Evolutionary conservation across 2,329 filamentous ascomycete species (phyloP), one percentile per base, ranked within the genome.

Genomic region (Elsinoe australis): DNA sequence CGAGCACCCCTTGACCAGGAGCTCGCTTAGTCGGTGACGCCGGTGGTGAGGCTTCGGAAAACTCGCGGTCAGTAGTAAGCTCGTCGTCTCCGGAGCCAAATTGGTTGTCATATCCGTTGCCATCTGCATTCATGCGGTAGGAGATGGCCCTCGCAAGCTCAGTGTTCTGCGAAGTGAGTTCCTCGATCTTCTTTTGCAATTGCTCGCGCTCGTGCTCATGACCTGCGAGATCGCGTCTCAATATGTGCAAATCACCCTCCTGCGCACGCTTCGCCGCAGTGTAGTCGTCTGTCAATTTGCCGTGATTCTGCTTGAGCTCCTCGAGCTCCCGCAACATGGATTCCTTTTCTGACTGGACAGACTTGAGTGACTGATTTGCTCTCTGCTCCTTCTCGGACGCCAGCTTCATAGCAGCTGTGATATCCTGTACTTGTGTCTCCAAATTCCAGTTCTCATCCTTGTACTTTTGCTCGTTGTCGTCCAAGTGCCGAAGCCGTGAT

Each of bases 391-490:
- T 83, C 60, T 92, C 88, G 10, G 81, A 72, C 1, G 85, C 78
- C 38, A 94, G 87, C 61, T 82, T 87, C 53, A 84, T 77, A 12
- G 78, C 74, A 5, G 83, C 76, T 46, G 85, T 75, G 33, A 90
- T 72, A 54, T 96, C 89, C 59, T 95, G 92, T 17, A 94, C 76
- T 58, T 88, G 86, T 0, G 89, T 94, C 66, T 98, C 92, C 29
- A 98, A 75, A 54, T 85, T 90, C 92, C 92, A 98, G 64, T 96
- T 98, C 66, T 96, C 92, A 61, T 98, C 92, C 68, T 95, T 96
- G 70, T 94, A 95, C 46, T 87, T 83, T 59, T 94, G 85, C 64
- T 98, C 92, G 62, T 85, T 95, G 67, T 98, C 92, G 58, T 95
- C 89, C 32, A 95, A 72, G 5, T 78, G 77, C 61, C 86, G 84